These are phyloP conservation scores for Corynascus novoguineensis DNA, from an alignment of 495 filamentous ascomycete species.

Conservation along the genomic window DNA sequence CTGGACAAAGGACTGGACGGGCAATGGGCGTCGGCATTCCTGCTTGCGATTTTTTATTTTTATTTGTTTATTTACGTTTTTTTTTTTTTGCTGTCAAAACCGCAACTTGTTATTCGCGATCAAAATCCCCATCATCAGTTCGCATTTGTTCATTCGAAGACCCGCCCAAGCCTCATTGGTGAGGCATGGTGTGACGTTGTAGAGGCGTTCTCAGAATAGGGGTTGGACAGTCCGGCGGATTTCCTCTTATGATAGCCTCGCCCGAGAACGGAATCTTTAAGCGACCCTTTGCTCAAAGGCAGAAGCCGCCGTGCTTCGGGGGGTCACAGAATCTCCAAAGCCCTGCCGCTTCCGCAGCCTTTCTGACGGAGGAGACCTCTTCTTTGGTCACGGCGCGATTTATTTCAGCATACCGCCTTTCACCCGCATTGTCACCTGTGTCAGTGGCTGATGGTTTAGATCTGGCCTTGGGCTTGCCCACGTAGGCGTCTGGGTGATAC, in stretches of 20 bases:
- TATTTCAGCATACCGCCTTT: conserved; percentile 65
- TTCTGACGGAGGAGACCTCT: conserved; percentile 55
- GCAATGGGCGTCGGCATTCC: background rate
- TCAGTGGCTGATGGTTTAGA: conserved; percentile 12
- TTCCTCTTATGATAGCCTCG: background rate
- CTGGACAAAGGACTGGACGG: background rate
- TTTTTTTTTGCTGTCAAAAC: no score
- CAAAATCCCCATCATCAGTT: no score
- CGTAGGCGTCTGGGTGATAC: conserved; percentile 69
- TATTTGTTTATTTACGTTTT: no score
- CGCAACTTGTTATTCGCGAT: no score
- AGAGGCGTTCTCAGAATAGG: background rate
- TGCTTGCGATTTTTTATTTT: no score
- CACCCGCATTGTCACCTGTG: conserved; percentile 22
- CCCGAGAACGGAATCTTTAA: background rate
- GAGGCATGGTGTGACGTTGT: background rate
- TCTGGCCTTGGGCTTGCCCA: conserved; percentile 53
- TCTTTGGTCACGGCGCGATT: conserved; percentile 61
- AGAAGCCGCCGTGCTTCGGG: conserved; percentile 64
- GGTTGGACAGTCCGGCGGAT: background rate
- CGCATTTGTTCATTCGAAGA: no score
- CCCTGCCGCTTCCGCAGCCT: conserved; percentile 61
- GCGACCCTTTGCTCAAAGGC: conserved; percentile 45
- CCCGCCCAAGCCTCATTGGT: background rate
- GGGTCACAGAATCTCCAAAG: conserved; percentile 71